Evolutionary conservation across 768 basidiomycete species (phyloP).

Genomic region (Pleurotus salmoneostramineus): DNA sequence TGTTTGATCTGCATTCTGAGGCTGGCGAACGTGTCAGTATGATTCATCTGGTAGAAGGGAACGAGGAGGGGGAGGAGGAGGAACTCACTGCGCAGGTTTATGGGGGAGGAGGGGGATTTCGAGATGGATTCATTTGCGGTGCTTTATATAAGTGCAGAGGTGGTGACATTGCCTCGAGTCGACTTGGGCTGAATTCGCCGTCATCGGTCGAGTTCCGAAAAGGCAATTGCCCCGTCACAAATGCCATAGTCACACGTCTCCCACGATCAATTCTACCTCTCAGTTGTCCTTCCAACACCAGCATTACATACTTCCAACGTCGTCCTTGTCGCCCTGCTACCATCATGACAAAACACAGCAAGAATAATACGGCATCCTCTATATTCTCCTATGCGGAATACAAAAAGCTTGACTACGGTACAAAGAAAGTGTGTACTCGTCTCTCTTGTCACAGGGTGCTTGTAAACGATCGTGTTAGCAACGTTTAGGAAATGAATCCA

Average conservation of each 20-base stretch:
- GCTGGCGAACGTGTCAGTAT: background rate
- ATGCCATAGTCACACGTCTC: background rate
- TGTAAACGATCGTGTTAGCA: no score
- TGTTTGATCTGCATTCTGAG: background rate
- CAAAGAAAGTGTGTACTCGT: no score
- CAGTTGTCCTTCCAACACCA: no score
- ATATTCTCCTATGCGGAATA: no score
- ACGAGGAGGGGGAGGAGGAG: background rate
- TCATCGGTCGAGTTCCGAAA: background rate
- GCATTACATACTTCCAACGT: no score
- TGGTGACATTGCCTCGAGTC: background rate
- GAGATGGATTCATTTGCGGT: background rate
- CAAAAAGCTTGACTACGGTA: no score
- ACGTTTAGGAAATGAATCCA: no score
- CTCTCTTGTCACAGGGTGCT: no score
- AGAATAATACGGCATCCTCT: no score
- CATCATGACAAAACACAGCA: no score
- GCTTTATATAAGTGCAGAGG: background rate
- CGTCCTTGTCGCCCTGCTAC: no score
- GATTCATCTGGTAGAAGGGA: no score
- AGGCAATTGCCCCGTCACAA: background rate
- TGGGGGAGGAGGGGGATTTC: background rate
- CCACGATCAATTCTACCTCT: background rate
- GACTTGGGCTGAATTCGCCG: background rate
- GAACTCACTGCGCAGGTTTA: background rate